A percentile compares a stretch with the other conserved stretches of the same genome.
phyloP scores from a whole-genome alignment of 1,284 basidiomycete species.

The Apiotrichum montevideense region DNA sequence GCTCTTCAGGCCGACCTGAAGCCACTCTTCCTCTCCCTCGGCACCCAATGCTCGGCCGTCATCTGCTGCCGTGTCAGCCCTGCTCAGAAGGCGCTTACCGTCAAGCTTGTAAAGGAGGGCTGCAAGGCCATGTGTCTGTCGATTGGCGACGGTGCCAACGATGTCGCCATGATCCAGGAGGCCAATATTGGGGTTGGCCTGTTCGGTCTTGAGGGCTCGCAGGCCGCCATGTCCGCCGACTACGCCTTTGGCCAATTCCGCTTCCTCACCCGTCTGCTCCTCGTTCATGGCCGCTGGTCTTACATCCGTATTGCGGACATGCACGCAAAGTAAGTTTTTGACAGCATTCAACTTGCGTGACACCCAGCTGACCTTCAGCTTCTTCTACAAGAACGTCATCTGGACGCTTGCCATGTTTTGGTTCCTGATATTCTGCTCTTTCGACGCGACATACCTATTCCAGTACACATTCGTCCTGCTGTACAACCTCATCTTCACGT shows the following conservation, averaged over 20 bases:
- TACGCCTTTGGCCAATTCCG: constrained; percentile 97
- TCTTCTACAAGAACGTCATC: constrained; percentile 82
- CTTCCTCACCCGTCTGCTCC: constrained; percentile 81
- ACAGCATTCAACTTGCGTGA: no score
- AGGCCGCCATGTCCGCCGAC: constrained; percentile 98
- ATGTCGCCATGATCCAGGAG: constrained; percentile 68
- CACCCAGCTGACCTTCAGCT: constrained; percentile 46
- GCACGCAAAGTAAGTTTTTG: constrained; percentile 63
- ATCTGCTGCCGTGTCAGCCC: constrained; percentile 96
- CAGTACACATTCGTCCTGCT: constrained; percentile 90
- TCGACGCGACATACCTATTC: constrained; percentile 91
- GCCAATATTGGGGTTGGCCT: constrained; percentile 94
- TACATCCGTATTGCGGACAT: constrained; percentile 95
- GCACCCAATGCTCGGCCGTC: constrained; percentile 93
- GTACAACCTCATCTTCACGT: constrained; percentile 90
- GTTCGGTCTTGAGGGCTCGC: constrained; percentile 89
- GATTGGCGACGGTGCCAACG: constrained; percentile 76
- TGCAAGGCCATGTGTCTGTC: constrained; percentile 92
- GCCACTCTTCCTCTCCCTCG: constrained; percentile 78
- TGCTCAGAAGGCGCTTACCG: constrained; percentile 91
- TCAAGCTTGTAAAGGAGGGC: constrained; percentile 84
- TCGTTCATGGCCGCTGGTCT: constrained; percentile 95
- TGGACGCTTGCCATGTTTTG: constrained; percentile 76
- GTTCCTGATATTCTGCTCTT: constrained; percentile 79
- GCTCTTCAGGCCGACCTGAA: constrained; percentile 74